Evolutionary conservation across 805 yeast genomes (phyloP).

Genomic region (Candida ulmi): DNA sequence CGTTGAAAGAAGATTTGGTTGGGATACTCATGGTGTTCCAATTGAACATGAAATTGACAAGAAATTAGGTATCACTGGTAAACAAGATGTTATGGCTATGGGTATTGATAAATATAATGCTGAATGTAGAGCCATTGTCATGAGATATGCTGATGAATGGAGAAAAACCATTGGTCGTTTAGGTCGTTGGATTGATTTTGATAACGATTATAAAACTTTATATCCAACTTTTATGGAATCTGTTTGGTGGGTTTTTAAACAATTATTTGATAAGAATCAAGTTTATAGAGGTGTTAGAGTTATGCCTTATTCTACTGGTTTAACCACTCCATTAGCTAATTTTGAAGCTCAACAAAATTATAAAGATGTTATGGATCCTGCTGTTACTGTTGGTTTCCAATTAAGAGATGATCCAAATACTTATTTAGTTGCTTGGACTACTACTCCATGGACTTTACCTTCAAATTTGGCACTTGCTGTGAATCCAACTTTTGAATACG

Average conservation of each 20-base stretch:
- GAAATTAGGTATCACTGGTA: constrained; percentile 87
- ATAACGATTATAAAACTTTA: constrained; percentile 94
- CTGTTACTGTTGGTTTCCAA: constrained; percentile 88
- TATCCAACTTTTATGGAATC: constrained; percentile 97
- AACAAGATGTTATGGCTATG: constrained; percentile 88
- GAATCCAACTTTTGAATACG: constrained; percentile 84
- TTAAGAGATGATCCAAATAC: constrained; percentile 76
- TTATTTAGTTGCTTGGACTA: constrained; percentile 93
- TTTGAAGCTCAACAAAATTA: constrained; percentile 98
- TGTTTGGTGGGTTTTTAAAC: constrained; percentile 98
- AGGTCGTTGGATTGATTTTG: constrained; percentile 99
- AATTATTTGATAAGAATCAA: constrained; percentile 75
- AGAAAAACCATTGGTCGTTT: constrained; percentile 85
- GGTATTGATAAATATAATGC: constrained; percentile 92
- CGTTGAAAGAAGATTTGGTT: constrained; percentile 96
- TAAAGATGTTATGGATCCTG: constrained; percentile 96
- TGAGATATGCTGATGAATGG: constrained; percentile 97
- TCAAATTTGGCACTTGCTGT: constrained; percentile 91
- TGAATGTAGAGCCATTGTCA: constrained; percentile 94
- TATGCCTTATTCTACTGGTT: constrained; percentile 98
- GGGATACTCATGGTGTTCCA: constrained; percentile 99
- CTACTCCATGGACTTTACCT: constrained; percentile 99
- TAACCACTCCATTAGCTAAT: constrained; percentile 93
- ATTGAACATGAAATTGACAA: constrained; percentile 99
- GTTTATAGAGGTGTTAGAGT: constrained; percentile 96